phyloP scores from a whole-genome alignment of 73 alveolate species.

The Halteria grandinella region DNA sequence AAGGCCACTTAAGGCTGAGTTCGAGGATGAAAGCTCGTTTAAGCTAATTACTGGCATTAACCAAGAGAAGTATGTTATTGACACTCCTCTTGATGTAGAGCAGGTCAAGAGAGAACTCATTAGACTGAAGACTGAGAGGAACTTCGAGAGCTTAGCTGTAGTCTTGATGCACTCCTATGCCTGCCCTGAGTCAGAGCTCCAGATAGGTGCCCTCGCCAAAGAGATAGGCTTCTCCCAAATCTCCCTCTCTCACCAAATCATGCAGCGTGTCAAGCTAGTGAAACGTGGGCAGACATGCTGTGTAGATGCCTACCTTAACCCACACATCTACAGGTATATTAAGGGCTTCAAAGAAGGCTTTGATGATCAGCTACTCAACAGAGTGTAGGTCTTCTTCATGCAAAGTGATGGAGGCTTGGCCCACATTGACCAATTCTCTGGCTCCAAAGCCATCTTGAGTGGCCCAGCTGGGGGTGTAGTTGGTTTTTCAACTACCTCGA shows the following conservation, averaged over 20 bases:
- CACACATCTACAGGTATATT: conserved; percentile 73
- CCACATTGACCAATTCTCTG: conserved; percentile 69
- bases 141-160: conserved; percentile 75
- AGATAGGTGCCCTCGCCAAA: conserved; percentile 68
- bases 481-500: conserved; percentile 70
- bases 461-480: conserved; percentile 97
- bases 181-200: conserved; percentile 64
- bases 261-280: conserved; percentile 76
- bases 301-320: conserved; percentile 85
- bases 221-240: conserved; percentile 73
- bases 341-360: conserved; percentile 62
- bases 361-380: conserved; percentile 63
- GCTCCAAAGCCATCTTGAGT: conserved; percentile 82
- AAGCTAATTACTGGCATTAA: conserved; percentile 63
- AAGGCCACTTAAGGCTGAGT: conserved; percentile 48
- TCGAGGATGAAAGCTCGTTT: conserved; percentile 6
- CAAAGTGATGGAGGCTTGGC: conserved; percentile 91
- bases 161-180: conserved; percentile 81
- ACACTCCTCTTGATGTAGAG: conserved; percentile 45
- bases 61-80: conserved; percentile 62
- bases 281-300: conserved; percentile 83
- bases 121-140: conserved; percentile 27
- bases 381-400: conserved; percentile 76
- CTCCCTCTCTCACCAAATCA: conserved; percentile 73
- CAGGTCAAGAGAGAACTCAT: conserved; percentile 50